Base-by-base conservation (phyloP, 352 stramenopile genomes). In the Phytopythium litorale region DNA sequence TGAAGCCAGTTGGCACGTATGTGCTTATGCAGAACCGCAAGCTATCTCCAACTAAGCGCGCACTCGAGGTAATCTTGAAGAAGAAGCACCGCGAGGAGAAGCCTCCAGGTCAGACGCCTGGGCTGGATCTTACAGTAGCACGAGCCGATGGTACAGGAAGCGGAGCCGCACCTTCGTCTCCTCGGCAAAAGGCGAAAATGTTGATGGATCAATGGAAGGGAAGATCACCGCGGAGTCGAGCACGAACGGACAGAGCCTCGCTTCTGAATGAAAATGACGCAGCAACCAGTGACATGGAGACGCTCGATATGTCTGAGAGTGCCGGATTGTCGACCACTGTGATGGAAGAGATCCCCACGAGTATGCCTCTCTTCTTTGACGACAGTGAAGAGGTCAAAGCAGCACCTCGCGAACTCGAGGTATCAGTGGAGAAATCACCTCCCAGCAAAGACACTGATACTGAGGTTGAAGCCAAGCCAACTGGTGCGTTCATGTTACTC, bases 11-110 rank as follows among this genome's bases (percentile, higher is more conserved):
- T 1, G 81, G 74, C 0, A 66, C 76, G 9, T 83, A 75, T 45
- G 79, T 89, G 33, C 71, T 88, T 33, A 75, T 84, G 66, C 78
- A 88, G 63, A 88, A 88, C 62, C 76, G 81, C 9, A 85, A 81
- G 60, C 46, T 89, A 19, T 83, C 81, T 11, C 81, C 79, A 4
- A 88, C 85, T 63, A 91, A 91, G 57, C 76, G 76, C 8, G 76
- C 75, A 21, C 70, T 91, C 11, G 79, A 91, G 55, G 76, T 76
- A 37, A 66, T 80, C 12, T 54, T 89, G 33, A 91, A 91, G 72
- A 88, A 84, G 56, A 88, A 87, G 32, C 78, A 80, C 12, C 76
- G 76, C 4, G 78, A 84, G 1, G 65, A 76, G 11, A 70, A 59
- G 6, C 67, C 54, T n/a, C 58, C 50, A 54, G 46, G 35, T 13